Evolutionary conservation across 768 basidiomycete species (phyloP).

Genomic region (Lactarius hengduanensis): DNA sequence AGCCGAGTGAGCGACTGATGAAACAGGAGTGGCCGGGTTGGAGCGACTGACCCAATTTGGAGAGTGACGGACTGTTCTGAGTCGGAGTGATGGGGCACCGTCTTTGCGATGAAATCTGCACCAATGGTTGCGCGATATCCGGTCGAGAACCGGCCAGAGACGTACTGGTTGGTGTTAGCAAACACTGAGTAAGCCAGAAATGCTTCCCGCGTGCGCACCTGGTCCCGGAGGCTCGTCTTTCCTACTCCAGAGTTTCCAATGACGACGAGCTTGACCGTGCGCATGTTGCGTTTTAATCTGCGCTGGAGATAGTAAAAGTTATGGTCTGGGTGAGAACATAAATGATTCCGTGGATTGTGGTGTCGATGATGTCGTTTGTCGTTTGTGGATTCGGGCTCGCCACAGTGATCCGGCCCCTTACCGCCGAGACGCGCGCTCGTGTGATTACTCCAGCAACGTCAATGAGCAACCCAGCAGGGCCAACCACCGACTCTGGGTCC

Average conservation of each 20-base stretch:
- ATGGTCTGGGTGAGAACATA: neutral
- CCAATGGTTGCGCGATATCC: slow-evolving; percentile 86
- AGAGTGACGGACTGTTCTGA: slow-evolving; percentile 59
- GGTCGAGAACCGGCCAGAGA: slow-evolving; percentile 70
- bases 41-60: slow-evolving; percentile 59
- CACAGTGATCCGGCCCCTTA: neutral
- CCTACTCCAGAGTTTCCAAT: slow-evolving; percentile 84
- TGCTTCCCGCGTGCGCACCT: slow-evolving; percentile 44
- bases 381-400: neutral
- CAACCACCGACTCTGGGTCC: neutral
- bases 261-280: slow-evolving; percentile 76
- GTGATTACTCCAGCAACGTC: neutral
- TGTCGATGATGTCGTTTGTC: neutral
- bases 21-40: neutral
- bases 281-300: slow-evolving; percentile 41
- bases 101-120: slow-evolving; percentile 84
- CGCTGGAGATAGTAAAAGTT: neutral
- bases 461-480: slow-evolving; percentile 5
- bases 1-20: slow-evolving; percentile 13
- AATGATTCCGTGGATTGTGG: neutral
- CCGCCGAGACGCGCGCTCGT: neutral
- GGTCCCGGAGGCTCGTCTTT: slow-evolving; percentile 75
- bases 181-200: neutral
- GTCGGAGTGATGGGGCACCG: slow-evolving; percentile 56
- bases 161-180: slow-evolving; percentile 50